Base-by-base conservation (phyloP, 2,329 filamentous ascomycete genomes). In the Paracorniculantispora psalliotae region DNA sequence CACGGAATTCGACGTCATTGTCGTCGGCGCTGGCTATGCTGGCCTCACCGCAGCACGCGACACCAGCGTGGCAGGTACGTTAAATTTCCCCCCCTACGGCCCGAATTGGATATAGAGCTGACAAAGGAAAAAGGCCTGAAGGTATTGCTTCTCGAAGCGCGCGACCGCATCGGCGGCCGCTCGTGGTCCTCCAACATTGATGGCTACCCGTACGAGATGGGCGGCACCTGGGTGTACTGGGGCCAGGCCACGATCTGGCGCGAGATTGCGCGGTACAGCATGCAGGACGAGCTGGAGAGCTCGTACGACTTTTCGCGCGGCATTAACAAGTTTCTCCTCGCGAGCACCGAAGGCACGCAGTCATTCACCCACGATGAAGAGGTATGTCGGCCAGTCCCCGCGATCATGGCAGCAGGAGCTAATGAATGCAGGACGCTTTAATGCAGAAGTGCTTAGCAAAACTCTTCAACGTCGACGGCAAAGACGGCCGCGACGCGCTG, bases 181-280 rank as follows among this genome's bases (percentile, higher is more conserved):
- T 76, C 77, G 2, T 81, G 75, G 74, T 75, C 74, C 0, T 72
- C 75, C 17, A 72, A 77, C 33, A 75, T 78, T 8, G 70, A 67
- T 0, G 76, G 75, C 0, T 75, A 79, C 15, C 71, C 72, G 0
- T 79, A 73, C 51, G 79, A 81, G 53, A 75, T 81, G 72, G 79
- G 79, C 0, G 79, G 79, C 0, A 79, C 77, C 0, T 81, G 77
- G 77, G 71, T 81, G 0, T 74, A 75, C 56, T 79, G 77, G 76
- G 68, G 69, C 2, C 75, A 78, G 51, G 67, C 76, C 0, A 73
- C 76, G 33, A 66, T 77, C 2, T 78, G 73, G 71, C 68, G 75
- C 3, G 78, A 81, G 55, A 74, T 81, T 3, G 68, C 71, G 0
- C 64, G 77, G n/a, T 81, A 81, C 59, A 66, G 71, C 3, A 75